A percentile compares a stretch with the other conserved stretches of the same genome.
These are phyloP conservation scores for Debaryomyces maramus DNA, from an alignment of 805 yeast species.

Conservation along the genomic window DNA sequence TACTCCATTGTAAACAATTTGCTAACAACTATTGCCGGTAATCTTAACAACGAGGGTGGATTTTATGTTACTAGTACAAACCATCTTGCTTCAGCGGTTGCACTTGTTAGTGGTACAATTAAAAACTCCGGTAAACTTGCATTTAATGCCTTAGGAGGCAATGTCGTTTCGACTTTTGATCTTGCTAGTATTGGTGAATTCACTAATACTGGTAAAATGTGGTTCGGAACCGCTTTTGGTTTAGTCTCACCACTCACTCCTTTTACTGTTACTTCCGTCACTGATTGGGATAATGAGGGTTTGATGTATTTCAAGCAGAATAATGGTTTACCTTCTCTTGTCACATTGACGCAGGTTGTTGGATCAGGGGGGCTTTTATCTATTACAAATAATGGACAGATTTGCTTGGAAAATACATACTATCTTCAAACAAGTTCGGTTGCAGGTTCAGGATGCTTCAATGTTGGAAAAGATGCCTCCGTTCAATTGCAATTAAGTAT, in stretches of 20 bases:
- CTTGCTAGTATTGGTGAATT: conserved; percentile 16
- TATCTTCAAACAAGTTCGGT: conserved; percentile 22
- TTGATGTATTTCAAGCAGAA: conserved; percentile 16
- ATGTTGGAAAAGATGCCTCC: conserved; percentile 16
- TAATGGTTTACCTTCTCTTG: conserved; percentile 12
- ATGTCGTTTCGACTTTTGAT: conserved; percentile 17
- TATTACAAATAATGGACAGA: conserved; percentile 26
- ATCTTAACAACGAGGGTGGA: conserved; percentile 21
- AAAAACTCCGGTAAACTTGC: conserved; percentile 21
- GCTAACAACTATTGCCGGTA: conserved; percentile 21
- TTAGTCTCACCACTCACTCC: conserved; percentile 12
- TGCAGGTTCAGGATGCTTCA: conserved; percentile 26
- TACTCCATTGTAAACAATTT: conserved; percentile 28
- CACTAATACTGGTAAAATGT: conserved; percentile 25
- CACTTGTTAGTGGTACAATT: conserved; percentile 13
- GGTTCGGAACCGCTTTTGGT: conserved; percentile 21
- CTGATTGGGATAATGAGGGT: conserved; percentile 19
- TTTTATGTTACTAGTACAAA: conserved; percentile 20
- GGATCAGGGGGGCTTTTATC: conserved; percentile 5
- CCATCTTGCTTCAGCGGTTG: conserved; percentile 16
- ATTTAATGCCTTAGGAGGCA: conserved; percentile 21
- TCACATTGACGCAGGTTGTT: conserved; percentile 14
- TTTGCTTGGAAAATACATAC: conserved; percentile 25
- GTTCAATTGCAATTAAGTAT: conserved; percentile 7
- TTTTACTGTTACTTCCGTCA: conserved; percentile 12